Conservation (phyloP, 495 filamentous ascomycete species). For the Pyrenula aspistea region DNA sequence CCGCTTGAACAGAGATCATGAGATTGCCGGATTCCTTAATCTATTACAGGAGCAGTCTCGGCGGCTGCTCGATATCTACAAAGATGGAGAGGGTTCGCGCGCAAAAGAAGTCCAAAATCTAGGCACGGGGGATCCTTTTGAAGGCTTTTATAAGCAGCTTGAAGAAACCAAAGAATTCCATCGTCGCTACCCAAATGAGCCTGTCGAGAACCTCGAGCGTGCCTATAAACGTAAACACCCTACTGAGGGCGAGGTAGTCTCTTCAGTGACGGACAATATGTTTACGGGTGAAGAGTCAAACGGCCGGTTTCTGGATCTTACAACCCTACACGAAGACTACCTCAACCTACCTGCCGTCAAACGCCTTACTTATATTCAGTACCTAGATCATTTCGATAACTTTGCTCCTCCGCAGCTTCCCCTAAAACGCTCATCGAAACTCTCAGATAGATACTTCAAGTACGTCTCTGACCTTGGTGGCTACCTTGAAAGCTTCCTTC, state of each 20-base stretch:
- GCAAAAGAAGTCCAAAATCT: constrained; percentile 74
- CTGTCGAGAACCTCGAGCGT: constrained; percentile 85
- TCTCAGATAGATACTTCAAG: constrained; percentile 80
- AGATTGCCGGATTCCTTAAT: constrained; percentile 73
- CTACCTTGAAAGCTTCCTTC: constrained; percentile 81
- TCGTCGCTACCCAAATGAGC: constrained; percentile 83
- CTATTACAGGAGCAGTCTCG: constrained; percentile 78
- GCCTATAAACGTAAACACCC: constrained; percentile 71
- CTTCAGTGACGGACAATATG: constrained; percentile 69
- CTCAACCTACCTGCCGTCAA: constrained; percentile 79
- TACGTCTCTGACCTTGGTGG: constrained; percentile 69
- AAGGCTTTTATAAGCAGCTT: constrained; percentile 83
- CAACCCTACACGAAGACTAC: constrained; percentile 70
- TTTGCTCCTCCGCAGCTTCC: constrained; percentile 61
- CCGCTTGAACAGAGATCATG: constrained; percentile 76
- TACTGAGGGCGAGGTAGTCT: constrained; percentile 48
- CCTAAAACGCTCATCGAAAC: constrained; percentile 68
- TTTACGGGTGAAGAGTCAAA: constrained; percentile 93
- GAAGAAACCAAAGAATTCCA: constrained; percentile 75
- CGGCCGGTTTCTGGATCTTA: constrained; percentile 83
- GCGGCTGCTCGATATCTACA: constrained; percentile 73
- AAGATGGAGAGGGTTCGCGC: constrained; percentile 57
- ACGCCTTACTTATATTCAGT: constrained; percentile 79
- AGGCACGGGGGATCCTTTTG: constrained; percentile 77
- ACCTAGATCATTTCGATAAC: constrained; percentile 75